Evolutionary conservation across 345 rosid genomes (phyloP).

Genomic region (Eucalyptus brandiana): DNA sequence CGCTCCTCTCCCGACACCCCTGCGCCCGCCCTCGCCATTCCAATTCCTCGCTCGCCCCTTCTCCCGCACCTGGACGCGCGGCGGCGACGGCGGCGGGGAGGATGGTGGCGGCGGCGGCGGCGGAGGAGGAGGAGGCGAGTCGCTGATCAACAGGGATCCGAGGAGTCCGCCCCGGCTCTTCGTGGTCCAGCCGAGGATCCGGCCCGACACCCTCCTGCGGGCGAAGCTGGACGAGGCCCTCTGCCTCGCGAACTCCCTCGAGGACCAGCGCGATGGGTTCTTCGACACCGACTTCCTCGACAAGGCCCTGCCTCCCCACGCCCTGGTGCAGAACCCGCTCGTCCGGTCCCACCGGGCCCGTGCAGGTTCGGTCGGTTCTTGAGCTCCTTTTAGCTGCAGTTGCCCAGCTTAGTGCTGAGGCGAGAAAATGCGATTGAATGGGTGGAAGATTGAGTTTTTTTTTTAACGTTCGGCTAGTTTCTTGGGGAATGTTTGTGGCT

Average conservation of each 20-base stretch:
- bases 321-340: conserved; percentile 77
- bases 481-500: neutral
- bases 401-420: neutral
- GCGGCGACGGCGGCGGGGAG: neutral
- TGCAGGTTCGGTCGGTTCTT: conserved; percentile 30
- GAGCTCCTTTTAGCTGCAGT: neutral
- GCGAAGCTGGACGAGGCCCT: conserved; percentile 89
- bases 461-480: neutral
- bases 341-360: conserved; percentile 49
- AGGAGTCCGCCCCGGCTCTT: conserved; percentile 60
- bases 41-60: neutral
- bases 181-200: conserved; percentile 85
- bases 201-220: conserved; percentile 50
- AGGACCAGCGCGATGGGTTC: conserved; percentile 86
- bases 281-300: conserved; percentile 57
- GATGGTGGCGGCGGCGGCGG: neutral
- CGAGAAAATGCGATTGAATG: neutral
- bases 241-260: conserved; percentile 83
- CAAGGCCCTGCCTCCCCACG: conserved; percentile 65
- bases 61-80: conserved; percentile 1
- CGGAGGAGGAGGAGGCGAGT: neutral
- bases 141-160: conserved; percentile 52
- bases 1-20: neutral
- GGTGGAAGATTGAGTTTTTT: neutral
- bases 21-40: neutral